Conservation (phyloP, 2,329 filamentous ascomycete species). For the Alternaria gaisen region DNA sequence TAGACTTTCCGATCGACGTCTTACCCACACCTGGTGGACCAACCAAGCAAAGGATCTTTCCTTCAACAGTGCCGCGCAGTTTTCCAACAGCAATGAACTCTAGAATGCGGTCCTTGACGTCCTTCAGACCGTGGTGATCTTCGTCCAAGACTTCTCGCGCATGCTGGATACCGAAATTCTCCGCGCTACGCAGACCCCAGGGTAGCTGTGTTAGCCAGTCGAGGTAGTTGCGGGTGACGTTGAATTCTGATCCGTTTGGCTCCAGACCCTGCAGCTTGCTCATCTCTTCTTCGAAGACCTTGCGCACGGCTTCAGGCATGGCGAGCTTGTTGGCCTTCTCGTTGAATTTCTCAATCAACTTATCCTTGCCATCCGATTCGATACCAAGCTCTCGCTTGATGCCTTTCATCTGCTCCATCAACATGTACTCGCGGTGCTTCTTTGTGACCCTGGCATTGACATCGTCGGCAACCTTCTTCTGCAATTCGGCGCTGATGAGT, state of each 20-base stretch:
- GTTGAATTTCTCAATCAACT: slow-evolving; percentile 96
- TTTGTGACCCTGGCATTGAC: slow-evolving; percentile 98
- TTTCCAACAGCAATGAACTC: slow-evolving; percentile 99
- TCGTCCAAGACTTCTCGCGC: slow-evolving; percentile 91
- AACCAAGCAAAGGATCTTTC: slow-evolving; percentile 97
- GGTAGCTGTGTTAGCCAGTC: slow-evolving; percentile 99
- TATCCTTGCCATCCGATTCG: slow-evolving; percentile 97
- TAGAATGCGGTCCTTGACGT: slow-evolving; percentile 97
- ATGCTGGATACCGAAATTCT: slow-evolving; percentile 95
- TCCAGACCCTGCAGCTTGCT: slow-evolving; percentile 97
- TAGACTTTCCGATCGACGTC: slow-evolving; percentile 98
- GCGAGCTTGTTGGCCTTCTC: slow-evolving; percentile 92
- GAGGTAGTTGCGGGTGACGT: slow-evolving; percentile 96
- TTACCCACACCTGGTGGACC: slow-evolving; percentile 97
- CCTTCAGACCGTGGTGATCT: slow-evolving; percentile 95
- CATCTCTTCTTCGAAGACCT: slow-evolving; percentile 97
- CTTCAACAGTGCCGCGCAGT: slow-evolving; percentile 93
- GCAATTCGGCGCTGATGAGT: slow-evolving; percentile 95
- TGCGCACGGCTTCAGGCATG: slow-evolving; percentile 96
- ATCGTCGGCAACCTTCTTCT: slow-evolving; percentile 97
- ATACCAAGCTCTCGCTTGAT: slow-evolving; percentile 95
- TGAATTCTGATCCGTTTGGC: slow-evolving; percentile 96
- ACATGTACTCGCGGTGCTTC: slow-evolving; percentile 95
- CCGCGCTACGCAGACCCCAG: slow-evolving; percentile 92
- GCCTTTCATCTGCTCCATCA: slow-evolving; percentile 99